Base-by-base conservation (phyloP, 257 asterid species). In the Nicotiana noctiflora region DNA sequence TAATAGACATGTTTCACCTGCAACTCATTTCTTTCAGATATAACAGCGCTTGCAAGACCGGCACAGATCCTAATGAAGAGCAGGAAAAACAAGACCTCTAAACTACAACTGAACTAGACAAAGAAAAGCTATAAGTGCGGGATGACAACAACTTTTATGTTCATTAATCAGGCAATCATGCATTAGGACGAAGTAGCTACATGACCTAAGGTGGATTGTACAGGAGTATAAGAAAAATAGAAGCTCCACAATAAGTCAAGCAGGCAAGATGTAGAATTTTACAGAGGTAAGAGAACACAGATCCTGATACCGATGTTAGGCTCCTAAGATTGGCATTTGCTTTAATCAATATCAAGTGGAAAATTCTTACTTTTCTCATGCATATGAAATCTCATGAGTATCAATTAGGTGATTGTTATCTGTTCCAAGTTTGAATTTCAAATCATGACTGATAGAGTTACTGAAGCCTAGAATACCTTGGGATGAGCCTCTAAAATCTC, bases 401-500 rank as follows among this genome's bases (percentile, higher is more conserved):
- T 14, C 23, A 46, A 46, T 72, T 46, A 46, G 37, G 59, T 40
- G 46, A 23, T 46, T 46, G 14, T 46, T 8, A 60, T 72, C 78
- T 72, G 9, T 19, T 46, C 32, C 17, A 46, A 23, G 74, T 49
- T 34, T 72, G 61, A 49, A 72, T 72, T 72, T 49, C 61, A 72
- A 46, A 72, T 46, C 77, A 72, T 21, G 78, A 72, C 40, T 49
- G 32, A 46, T 21, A 23, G 25, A 72, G 77, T 51, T 44, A 23
- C 21, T 21, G 21, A 72, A 44, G 78, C 23, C 21, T 37, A 18
- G 4, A 51, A 64, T 90, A 96, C 99, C 98, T 91, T 96, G 82
- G 98, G 98, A 94, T 94, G 98, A 81, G 98, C 98, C 97, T 96
- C 98, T 90, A 96, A 94, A 92, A 94, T 86, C 84, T 91, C 92